Evolutionary conservation across 805 yeast genomes (phyloP), one percentile per base, ranked within the genome.

Genomic region (Kodamaea leandrae): DNA sequence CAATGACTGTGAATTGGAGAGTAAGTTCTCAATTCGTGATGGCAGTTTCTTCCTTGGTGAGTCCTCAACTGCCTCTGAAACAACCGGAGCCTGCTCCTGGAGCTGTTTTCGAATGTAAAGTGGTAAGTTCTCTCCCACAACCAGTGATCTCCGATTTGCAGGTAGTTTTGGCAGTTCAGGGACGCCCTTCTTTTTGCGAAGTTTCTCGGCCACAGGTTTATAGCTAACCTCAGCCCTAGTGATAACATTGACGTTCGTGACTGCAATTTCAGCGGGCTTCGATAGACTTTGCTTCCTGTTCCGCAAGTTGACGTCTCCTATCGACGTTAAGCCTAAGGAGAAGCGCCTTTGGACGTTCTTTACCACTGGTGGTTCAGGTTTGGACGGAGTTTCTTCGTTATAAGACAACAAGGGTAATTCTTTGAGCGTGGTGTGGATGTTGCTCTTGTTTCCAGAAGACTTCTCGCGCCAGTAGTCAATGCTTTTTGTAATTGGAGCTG

Each of bases 121-220:
- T 1, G 74, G 74, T 8, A 68, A 51, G 28, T 51, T 57, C 25
- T 63, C 66, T 2, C 64, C 68, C 16, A 68, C 68, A 30, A 68
- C 32, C 4, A 72, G 67, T 18, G 46, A 42, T 32, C 72, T 49
- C 46, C 68, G 49, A 16, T 41, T 24, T 36, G 36, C n/a, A 14
- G 34, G 28, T 23, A 39, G 7, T 13, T 18, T 25, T 5, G 37
- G 28, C 3, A 18, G 14, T 14, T 13, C 21, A 21, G 27, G 32
- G 13, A 27, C 16, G 24, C 27, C 30, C 28, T 35, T 33, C 21
- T 30, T 42, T 16, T 41, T 42, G 10, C 20, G 17, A 13, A 13
- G 12, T 19, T 38, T 28, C 12, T n/a, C n/a, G n/a, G n/a, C n/a
- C n/a, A n/a, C n/a, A 36, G 30, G 28, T 10, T 35, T 36, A 14